Conservation (phyloP, 352 stramenopile species). For the Phytophthora fragariaefolia region DNA sequence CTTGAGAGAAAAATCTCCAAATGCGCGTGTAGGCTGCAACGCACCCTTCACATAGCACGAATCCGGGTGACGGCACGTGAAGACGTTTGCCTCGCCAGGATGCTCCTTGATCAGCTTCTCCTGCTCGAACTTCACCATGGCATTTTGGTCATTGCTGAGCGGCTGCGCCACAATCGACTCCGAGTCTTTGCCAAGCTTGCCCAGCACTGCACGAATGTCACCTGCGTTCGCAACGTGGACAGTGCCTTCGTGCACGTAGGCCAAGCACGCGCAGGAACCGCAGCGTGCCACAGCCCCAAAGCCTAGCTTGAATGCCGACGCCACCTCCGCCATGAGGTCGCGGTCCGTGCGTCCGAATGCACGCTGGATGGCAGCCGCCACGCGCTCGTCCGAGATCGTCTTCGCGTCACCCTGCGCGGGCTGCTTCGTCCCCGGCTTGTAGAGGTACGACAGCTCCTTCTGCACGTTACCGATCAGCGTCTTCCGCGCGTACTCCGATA, state of each 20-base stretch:
- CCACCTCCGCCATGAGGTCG: conserved; percentile 82
- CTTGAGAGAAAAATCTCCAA: conserved; percentile 95
- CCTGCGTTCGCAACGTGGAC: conserved; percentile 91
- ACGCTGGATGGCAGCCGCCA: conserved; percentile 76
- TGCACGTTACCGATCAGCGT: conserved; percentile 84
- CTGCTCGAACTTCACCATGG: conserved; percentile 88
- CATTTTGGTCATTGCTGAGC: conserved; percentile 94
- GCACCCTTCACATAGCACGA: conserved; percentile 95
- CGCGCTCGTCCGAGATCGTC: conserved; percentile 49
- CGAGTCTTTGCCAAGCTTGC: conserved; percentile 49
- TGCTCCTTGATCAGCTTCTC: conserved; percentile 87
- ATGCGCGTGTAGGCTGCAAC: conserved; percentile 89
- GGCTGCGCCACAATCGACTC: conserved; percentile 60
- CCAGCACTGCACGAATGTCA: conserved; percentile 86
- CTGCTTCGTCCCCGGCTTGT: conserved; percentile 39
- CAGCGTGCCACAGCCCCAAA: conserved; percentile 91
- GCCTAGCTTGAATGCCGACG: conserved; percentile 89
- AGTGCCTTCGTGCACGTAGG: conserved; percentile 72
- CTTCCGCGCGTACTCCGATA: conserved; percentile 88
- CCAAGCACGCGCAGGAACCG: conserved; percentile 88
- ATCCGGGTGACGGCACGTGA: conserved; percentile 90
- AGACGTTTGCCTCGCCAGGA: conserved; percentile 89
- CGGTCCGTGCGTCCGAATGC: conserved; percentile 90
- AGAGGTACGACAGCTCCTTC: conserved; percentile 65
- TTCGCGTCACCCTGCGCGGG: conserved; percentile 34